A percentile compares a stretch with the other conserved stretches of the same genome.
These are phyloP conservation scores for Citeromyces matritensis DNA, from an alignment of 805 yeast species.

Conservation along the genomic window DNA sequence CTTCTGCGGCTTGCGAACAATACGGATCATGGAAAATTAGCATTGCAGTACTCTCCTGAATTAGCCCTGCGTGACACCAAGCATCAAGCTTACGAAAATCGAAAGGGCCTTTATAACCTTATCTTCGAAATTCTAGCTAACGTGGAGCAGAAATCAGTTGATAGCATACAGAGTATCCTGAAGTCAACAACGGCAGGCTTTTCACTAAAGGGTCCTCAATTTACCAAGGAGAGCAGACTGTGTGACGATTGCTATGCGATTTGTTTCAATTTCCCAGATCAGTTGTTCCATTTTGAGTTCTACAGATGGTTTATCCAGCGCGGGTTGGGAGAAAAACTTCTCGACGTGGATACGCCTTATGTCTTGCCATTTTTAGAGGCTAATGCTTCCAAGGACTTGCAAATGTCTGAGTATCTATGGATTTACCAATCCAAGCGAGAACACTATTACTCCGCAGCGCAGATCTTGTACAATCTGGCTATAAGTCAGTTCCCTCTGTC, in stretches of 20 bases:
- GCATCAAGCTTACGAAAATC: constrained; percentile 30
- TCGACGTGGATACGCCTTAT: constrained; percentile 72
- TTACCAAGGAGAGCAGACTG: constrained; percentile 35
- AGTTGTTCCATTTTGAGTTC: constrained; percentile 78
- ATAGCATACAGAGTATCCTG: constrained; percentile 12
- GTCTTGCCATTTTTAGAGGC: constrained; percentile 66
- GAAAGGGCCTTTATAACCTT: constrained; percentile 49
- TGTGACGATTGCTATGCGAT: constrained; percentile 62
- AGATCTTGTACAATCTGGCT: constrained; percentile 58
- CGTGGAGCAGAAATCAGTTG: constrained; percentile 50
- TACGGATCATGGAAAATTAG: constrained; percentile 44
- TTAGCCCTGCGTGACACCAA: constrained; percentile 29
- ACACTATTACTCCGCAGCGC: constrained; percentile 72
- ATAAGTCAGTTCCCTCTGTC: constrained; percentile 55
- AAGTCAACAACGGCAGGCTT: constrained; percentile 19
- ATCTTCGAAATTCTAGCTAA: constrained; percentile 63
- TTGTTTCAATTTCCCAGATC: constrained; percentile 64
- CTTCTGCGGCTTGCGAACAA: constrained; percentile 63
- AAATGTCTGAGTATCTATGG: constrained; percentile 78
- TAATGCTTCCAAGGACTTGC: constrained; percentile 44
- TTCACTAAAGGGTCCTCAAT: constrained; percentile 9
- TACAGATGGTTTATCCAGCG: constrained; percentile 85
- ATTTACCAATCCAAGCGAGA: constrained; percentile 75
- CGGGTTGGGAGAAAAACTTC: constrained; percentile 60
- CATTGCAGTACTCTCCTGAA: constrained; percentile 38